Percentiles rank a stretch among this genome's conserved stretches.
Conservation (phyloP, 1,139 yeast species). For the Nakaseomyces delphensis region DNA sequence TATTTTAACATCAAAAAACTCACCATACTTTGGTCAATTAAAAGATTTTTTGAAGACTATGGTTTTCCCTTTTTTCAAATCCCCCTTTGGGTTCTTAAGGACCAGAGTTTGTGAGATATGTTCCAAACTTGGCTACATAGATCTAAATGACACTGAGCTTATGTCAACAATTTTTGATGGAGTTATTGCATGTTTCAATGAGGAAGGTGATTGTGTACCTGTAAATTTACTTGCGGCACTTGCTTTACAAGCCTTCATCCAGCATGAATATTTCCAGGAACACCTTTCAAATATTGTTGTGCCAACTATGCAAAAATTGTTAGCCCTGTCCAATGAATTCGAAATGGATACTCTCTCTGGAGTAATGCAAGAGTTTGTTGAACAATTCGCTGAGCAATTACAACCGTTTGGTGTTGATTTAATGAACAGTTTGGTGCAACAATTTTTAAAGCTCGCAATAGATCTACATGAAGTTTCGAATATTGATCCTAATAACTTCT, state of each 20-base stretch:
- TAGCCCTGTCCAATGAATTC: slow-evolving; percentile 68
- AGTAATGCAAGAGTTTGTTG: slow-evolving; percentile 95
- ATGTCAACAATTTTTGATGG: slow-evolving; percentile 56
- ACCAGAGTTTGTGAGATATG: slow-evolving; percentile 80
- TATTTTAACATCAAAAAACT: slow-evolving; percentile 44
- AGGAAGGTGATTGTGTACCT: slow-evolving; percentile 51
- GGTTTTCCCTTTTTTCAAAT: slow-evolving; percentile 65
- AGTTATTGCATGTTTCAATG: slow-evolving; percentile 51
- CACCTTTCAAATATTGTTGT: slow-evolving; percentile 62
- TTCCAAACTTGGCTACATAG: slow-evolving; percentile 58
- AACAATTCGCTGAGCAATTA: slow-evolving; percentile 73
- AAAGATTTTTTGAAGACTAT: slow-evolving; percentile 56
- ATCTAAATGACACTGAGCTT: slow-evolving; percentile 43
- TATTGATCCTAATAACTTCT: slow-evolving; percentile 41
- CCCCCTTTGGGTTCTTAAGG: slow-evolving; percentile 61
- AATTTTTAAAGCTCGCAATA: slow-evolving; percentile 61
- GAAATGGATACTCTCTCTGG: slow-evolving; percentile 83
- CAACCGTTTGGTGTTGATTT: slow-evolving; percentile 91
- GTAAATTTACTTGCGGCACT: slow-evolving; percentile 78
- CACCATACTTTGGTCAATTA: slow-evolving; percentile 57
- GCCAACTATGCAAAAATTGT: slow-evolving; percentile 71
- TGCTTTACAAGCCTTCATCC: slow-evolving; percentile 73
- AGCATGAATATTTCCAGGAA: slow-evolving; percentile 55
- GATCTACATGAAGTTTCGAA: slow-evolving; percentile 60
- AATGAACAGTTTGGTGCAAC: slow-evolving; percentile 71